Base-by-base conservation (phyloP, 2,329 filamentous ascomycete species). In the Botrytis fabae region DNA sequence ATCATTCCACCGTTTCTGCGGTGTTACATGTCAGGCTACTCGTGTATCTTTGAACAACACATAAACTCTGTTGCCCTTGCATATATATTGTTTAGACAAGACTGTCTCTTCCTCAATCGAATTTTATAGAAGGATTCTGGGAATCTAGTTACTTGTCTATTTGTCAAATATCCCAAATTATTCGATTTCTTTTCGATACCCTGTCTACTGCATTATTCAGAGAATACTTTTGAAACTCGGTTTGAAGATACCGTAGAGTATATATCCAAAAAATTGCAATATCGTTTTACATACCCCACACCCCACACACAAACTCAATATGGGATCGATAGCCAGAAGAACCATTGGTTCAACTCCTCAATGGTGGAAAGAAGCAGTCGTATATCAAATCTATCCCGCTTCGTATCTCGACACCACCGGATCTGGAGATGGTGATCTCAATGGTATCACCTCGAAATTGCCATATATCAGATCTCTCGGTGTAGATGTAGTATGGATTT, bases 401-500 rank as follows among this genome's bases (percentile, higher is more conserved):
- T 88, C 86, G 0, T 90, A 87, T 79, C 85, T 86, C 71, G 86
- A 88, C 78, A 85, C 85, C 75, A 88, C 89, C 73, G 85, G 85
- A 54, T 86, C 89, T 74, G 88, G 90, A 69, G 84, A 88, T 76
- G 89, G 90, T 18, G 87, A 91, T 75, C 82, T 93, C 28, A 85
- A 84, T 10, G 90, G 90, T n/a, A 88, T 92, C 73, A 86, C 87
- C 18, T 86, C 86, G 60, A 88, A 89, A 75, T 83, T 92, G 1
- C 85, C 89, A 77, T 91, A 92, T 78, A 84, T 92, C 57, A 83
- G 88, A 78, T 81, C 83, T 2, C 81, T 93, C 0, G 90, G 90
- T 0, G 83, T 91, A 16, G 87, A 92, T 77, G 85, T 89, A 10
- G 83, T 93, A 66, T 93, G 91, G 91, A 81, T 90, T 0, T 91